These are phyloP conservation scores for Magnaporthiopsis incrustans DNA, from an alignment of 2,329 filamentous ascomycete genomes.

Conservation along the genomic window DNA sequence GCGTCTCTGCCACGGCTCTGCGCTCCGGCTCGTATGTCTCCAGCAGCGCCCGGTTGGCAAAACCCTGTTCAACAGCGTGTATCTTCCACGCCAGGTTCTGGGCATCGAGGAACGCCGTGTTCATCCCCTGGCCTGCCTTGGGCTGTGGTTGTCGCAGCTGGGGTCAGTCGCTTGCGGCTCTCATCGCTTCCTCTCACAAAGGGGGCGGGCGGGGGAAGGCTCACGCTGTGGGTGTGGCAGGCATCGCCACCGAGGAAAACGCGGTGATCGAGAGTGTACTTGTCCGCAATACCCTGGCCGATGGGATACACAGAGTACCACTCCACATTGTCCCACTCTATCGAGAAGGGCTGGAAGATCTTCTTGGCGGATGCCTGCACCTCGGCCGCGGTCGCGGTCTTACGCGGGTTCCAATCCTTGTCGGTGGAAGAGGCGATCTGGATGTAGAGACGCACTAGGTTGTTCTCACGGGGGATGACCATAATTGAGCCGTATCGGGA, in stretches of 20 bases:
- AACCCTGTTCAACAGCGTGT: conserved; percentile 77
- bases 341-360: conserved; percentile 58
- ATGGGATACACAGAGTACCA: conserved; percentile 76
- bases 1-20: conserved; percentile 73
- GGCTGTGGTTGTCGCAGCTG: conserved; percentile 29
- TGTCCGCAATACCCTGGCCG: conserved; percentile 63
- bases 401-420: conserved; percentile 52
- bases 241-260: conserved; percentile 71
- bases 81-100: conserved; percentile 95
- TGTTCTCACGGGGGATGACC: conserved; percentile 66
- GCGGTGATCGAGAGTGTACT: conserved; percentile 58
- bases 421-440: conserved; percentile 57
- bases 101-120: conserved; percentile 71
- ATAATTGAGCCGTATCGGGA: conserved; percentile 68
- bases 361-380: conserved; percentile 58
- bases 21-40: conserved; percentile 83
- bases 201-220: conserved; percentile 18
- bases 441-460: conserved; percentile 63
- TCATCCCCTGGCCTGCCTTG: conserved; percentile 75
- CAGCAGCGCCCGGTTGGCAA: conserved; percentile 67
- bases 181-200: not conserved
- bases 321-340: conserved; percentile 59
- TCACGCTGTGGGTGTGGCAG: conserved; percentile 69
- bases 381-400: conserved; percentile 53
- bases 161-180: not conserved